phyloP scores from a whole-genome alignment of 2,329 filamentous ascomycete genomes.

The Sclerotinia borealis region DNA sequence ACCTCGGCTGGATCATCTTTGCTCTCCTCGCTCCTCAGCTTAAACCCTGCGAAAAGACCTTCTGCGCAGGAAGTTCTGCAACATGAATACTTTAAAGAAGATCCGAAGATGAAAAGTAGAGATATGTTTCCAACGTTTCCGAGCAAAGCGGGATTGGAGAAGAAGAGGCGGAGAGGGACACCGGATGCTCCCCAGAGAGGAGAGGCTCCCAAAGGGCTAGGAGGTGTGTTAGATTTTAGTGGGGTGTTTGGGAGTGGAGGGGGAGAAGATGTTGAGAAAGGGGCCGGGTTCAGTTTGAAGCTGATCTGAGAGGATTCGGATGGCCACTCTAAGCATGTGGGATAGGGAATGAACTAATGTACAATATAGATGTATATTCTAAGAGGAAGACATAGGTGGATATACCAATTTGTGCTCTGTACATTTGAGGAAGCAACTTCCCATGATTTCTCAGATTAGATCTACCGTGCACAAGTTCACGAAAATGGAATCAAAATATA shows the following conservation, averaged over 20 bases:
- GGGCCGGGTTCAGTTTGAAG: slow-evolving; percentile 60
- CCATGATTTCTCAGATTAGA: not conserved
- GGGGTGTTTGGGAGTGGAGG: slow-evolving; percentile 64
- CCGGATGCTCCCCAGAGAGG: slow-evolving; percentile 81
- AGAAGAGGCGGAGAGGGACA: slow-evolving; percentile 62
- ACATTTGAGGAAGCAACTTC: not conserved
- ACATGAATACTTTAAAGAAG: slow-evolving; percentile 82
- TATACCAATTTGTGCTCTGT: slow-evolving; percentile 2
- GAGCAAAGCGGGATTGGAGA: slow-evolving; percentile 88
- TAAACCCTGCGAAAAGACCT: slow-evolving; percentile 69
- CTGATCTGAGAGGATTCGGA: slow-evolving; percentile 41
- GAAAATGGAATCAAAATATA: not conserved
- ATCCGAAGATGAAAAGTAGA: slow-evolving; percentile 82
- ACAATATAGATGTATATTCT: not conserved
- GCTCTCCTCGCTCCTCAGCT: slow-evolving; percentile 61
- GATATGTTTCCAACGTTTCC: slow-evolving; percentile 97
- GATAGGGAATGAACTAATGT: not conserved
- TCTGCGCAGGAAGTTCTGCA: slow-evolving; percentile 66
- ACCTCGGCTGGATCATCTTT: slow-evolving; percentile 68
- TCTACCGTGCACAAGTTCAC: not conserved
- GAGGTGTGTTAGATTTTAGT: slow-evolving; percentile 53
- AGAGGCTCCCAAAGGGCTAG: slow-evolving; percentile 39
- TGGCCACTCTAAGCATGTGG: not conserved
- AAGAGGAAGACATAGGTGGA: not conserved
- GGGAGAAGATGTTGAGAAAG: slow-evolving; percentile 56